Base-by-base conservation (phyloP, 75 land plant species). In the Pinus tabuliformis region DNA sequence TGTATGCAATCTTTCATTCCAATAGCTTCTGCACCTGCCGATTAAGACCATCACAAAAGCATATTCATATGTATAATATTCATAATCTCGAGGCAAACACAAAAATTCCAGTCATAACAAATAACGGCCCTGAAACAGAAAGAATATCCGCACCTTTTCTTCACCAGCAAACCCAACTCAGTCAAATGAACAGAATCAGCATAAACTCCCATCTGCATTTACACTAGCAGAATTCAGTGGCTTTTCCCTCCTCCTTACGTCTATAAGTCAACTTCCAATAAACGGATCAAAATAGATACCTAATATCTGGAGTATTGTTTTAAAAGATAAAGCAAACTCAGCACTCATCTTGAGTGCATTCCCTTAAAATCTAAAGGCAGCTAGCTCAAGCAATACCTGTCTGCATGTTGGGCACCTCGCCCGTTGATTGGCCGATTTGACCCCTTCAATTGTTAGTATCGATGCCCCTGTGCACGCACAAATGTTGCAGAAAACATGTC, bases 331-430 rank as follows among this genome's bases (percentile, higher is more conserved):
- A 20, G 62, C 54, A 49, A 49, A 49, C 54, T 49, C 54, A 49
- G 54, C 54, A 49, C 12, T 49, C 54, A 60, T 60, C 22, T 20
- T 5, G 22, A 60, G 21, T 20, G 8, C n/a, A 60, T 5, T 60
- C 62, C 21, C 1, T 1, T 18, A 59, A 5, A 59, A n/a, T 17
- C 12, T 59, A 59, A 59, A 59, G 21, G 61, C 21, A 59, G 15
- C 13, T 59, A 59, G 21, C 15, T 60, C 62, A 18, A 22, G 21
- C 20, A 60, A 16, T 82, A 93, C 93, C 86, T 82, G 86, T 81
- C 92, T 81, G 62, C 96, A 94, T 14, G 91, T 59, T 33, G 97
- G 87, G 72, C 97, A 94, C 59, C 91, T 88, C 3, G 89, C 68
- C 18, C 75, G 73, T 11, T 80, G 66, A 36, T 59, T 64, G 20